Base-by-base conservation (phyloP, 352 stramenopile genomes). In the Pythium phragmiticola region DNA sequence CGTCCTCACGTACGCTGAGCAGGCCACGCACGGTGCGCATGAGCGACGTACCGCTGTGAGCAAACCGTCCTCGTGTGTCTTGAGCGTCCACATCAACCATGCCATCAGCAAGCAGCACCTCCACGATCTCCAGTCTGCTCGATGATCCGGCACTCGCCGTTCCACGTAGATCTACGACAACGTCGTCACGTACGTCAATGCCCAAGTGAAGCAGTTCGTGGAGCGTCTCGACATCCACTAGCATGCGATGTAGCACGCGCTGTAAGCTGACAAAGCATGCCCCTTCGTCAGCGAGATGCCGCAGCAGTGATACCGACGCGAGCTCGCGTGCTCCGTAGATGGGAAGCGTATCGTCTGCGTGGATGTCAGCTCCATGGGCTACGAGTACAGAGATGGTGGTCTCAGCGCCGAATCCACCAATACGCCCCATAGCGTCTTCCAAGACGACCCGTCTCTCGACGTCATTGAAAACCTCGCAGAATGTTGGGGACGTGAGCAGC, bases 21-120 rank as follows among this genome's bases (percentile, higher is more conserved):
- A 53, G 26, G 7, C 47, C 23, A 37, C 47, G 47, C 9, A 59
- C 52, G 7, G 52, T 21, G 21, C 52, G 41, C 52, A 59, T 59
- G 7, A 59, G 37, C 11, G 52, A 23, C 6, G 52, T 53, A 8
- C 47, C 47, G 23, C 47, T 53, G 23, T 53, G 19, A 4, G 23
- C 26, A 7, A 37, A 59, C 21, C 52, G 37, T 8, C 52, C 52
- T 14, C 39, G n/a, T 12, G 39, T 37, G 5, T 34, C 36, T 6
- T 59, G 39, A 3, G 51, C 33, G 13, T 57, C 51, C 8, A 57
- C 51, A 17, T 57, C 51, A 11, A 57, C 34, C 12, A 57, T 12
- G 11, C 51, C 51, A 3, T 57, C 34, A 1, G 7, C 37, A 12
- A 57, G 33, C n/a, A 57, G 19, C 34, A 47, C 51, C 26, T 26